These are phyloP conservation scores for Amanita inopinata DNA, from an alignment of 768 basidiomycete genomes.

Conservation along the genomic window DNA sequence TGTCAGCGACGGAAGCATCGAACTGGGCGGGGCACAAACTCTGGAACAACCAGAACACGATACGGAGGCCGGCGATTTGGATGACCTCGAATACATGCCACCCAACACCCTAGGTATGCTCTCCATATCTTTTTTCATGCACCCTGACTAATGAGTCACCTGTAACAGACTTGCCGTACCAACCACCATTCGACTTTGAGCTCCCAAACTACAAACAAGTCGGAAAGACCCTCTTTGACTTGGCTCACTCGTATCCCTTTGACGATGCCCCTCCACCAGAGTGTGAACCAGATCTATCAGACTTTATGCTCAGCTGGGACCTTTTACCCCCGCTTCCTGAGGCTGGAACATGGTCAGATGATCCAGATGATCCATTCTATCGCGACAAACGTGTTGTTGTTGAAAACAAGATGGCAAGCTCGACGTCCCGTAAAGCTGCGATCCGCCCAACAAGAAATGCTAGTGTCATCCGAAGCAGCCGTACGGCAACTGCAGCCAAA, in stretches of 20 bases:
- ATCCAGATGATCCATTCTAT: constrained; percentile 1
- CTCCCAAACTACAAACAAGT: constrained; percentile 34
- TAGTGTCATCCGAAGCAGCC: not conserved
- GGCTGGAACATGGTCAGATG: not conserved
- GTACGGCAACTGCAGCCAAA: too few relatives aligned
- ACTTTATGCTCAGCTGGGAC: constrained; percentile 22
- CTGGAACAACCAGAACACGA: constrained; percentile 22
- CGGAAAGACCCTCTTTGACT: constrained; percentile 25
- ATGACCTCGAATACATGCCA: constrained; percentile 44
- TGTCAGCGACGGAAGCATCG: constrained; percentile 43
- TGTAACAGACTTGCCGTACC: constrained; percentile 30
- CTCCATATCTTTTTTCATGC: not conserved
- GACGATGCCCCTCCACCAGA: constrained; percentile 25
- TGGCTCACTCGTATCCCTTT: constrained; percentile 23
- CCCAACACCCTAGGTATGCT: constrained; percentile 34
- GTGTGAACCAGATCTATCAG: constrained; percentile 17
- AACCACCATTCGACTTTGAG: constrained; percentile 34
- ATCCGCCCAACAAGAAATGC: not conserved
- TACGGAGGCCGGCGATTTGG: constrained; percentile 21
- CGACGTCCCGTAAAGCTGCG: too few relatives aligned
- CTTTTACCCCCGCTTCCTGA: constrained; percentile 12
- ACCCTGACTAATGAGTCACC: not conserved
- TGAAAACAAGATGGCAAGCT: too few relatives aligned
- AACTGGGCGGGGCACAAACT: constrained; percentile 18
- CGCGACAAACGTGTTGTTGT: not conserved